Conservation (phyloP, 1,139 yeast species). For the Yamadazyma mexicana region DNA sequence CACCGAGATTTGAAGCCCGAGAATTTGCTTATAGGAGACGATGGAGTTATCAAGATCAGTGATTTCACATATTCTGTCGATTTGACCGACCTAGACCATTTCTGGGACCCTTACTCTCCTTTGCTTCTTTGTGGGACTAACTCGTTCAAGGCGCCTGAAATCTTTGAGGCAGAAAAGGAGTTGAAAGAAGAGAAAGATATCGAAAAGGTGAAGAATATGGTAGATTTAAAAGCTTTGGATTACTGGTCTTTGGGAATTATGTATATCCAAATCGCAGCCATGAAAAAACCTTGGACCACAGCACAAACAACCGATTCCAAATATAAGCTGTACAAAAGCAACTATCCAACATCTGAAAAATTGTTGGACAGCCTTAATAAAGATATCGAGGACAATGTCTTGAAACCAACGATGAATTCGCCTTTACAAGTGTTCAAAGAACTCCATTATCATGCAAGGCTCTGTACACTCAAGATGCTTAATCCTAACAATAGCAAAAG, state of each 20-base stretch:
- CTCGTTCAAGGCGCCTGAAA: slow-evolving; percentile 58
- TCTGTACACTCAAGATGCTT: slow-evolving; percentile 31
- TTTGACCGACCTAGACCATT: slow-evolving; percentile 18
- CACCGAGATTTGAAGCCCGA: slow-evolving; percentile 62
- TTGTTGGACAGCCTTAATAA: slow-evolving; percentile 19
- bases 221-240: slow-evolving; percentile 36
- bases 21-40: slow-evolving; percentile 45
- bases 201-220: slow-evolving; percentile 11
- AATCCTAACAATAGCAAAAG: slow-evolving; percentile 32
- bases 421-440: slow-evolving; percentile 35
- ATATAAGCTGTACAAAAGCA: slow-evolving; percentile 22
- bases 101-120: slow-evolving; percentile 21
- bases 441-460: slow-evolving; percentile 41
- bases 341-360: slow-evolving; percentile 23
- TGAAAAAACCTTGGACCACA: slow-evolving; percentile 50
- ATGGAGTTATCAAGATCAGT: slow-evolving; percentile 46
- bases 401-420: slow-evolving; percentile 25
- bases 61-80: slow-evolving; percentile 56
- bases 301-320: slow-evolving; percentile 30
- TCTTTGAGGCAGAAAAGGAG: slow-evolving; percentile 30
- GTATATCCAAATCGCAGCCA: slow-evolving; percentile 44
- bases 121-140: slow-evolving; percentile 48
- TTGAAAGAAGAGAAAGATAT: slow-evolving; percentile 10
- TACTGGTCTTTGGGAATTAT: slow-evolving; percentile 54
- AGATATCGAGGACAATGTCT: slow-evolving; percentile 24